phyloP scores from a whole-genome alignment of 169 alveolate genomes.

The Plasmodium blacklocki region DNA sequence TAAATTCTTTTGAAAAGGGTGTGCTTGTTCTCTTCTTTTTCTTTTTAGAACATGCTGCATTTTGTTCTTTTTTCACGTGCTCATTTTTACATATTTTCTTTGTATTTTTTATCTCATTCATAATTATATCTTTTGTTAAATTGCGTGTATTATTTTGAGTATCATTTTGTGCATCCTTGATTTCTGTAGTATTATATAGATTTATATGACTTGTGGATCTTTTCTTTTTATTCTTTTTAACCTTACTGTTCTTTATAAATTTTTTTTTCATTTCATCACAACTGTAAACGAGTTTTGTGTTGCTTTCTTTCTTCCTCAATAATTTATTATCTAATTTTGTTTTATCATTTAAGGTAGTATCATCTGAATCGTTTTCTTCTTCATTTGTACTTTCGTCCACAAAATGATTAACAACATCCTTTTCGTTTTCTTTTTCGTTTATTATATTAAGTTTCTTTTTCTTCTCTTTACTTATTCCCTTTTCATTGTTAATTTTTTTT shows the following conservation, averaged over 20 bases:
- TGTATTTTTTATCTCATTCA: constrained; percentile 55
- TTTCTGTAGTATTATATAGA: not conserved
- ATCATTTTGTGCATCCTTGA: constrained; percentile 1
- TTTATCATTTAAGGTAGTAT: not conserved
- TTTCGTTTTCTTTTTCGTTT: not conserved
- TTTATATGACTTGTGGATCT: not conserved
- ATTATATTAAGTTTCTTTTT: not conserved
- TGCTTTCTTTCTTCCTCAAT: not conserved
- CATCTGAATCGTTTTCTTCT: not conserved
- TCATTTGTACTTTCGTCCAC: not conserved
- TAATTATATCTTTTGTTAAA: constrained; percentile 65
- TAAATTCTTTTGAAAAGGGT: constrained; percentile 12
- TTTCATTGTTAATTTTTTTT: not conserved
- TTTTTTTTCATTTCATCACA: not conserved
- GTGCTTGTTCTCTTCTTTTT: constrained; percentile 1
- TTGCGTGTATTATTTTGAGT: constrained; percentile 46
- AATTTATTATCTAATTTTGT: not conserved
- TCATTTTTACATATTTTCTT: constrained; percentile 8
- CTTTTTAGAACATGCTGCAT: not conserved
- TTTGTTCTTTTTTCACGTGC: not conserved
- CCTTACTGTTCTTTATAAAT: not conserved
- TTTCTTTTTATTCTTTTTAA: not conserved
- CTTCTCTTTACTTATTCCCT: not conserved
- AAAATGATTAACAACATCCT: not conserved
- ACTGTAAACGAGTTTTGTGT: not conserved